Base-by-base conservation (phyloP, 2,329 filamentous ascomycete genomes). In the Trichoderma citrinoviride region DNA sequence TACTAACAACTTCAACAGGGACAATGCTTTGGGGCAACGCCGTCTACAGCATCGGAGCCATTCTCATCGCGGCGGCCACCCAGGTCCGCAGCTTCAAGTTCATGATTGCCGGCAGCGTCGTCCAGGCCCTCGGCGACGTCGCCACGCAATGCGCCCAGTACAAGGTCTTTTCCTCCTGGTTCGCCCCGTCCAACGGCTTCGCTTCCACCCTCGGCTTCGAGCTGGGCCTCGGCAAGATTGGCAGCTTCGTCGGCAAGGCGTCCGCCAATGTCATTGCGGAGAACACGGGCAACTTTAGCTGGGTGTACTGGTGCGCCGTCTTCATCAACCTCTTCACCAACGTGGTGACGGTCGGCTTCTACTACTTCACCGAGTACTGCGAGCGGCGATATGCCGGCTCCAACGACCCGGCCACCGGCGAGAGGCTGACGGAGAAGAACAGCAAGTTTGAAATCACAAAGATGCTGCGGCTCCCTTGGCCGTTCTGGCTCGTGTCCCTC, bases 251-350 rank as follows among this genome's bases (percentile, higher is more conserved):
- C 1, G 86, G 86, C 12, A 85, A 86, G 68, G 79, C 84, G 0
- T 85, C 85, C 0, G 84, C 85, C 3, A 88, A 88, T 52, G 77
- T 86, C 23, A 87, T 87, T 27, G 80, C 85, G 0, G 79, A 75
- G 68, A 83, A 81, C 14, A 84, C 82, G 0, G 84, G 85, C 0
- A 79, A 88, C 69, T 88, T 88, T 52, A 81, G 81, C 60, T 88
- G 85, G 84, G 83, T 84, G 0, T 88, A 83, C 70, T 88, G 86
- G 86, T 82, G 82, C 10, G 80, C 82, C 0, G 85, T 88, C 0
- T 84, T 86, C 69, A 87, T 88, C 83, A 87, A 88, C 65, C 65
- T 88, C 2, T 88, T 88, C 67, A 87, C 85, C 8, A 88, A 88
- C 61, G 70, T 81, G 0, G 78, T 80, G 1, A 87, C 85, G 0